These are phyloP conservation scores for Psilocybe tampanensis DNA, from an alignment of 768 basidiomycete species.

Conservation along the genomic window DNA sequence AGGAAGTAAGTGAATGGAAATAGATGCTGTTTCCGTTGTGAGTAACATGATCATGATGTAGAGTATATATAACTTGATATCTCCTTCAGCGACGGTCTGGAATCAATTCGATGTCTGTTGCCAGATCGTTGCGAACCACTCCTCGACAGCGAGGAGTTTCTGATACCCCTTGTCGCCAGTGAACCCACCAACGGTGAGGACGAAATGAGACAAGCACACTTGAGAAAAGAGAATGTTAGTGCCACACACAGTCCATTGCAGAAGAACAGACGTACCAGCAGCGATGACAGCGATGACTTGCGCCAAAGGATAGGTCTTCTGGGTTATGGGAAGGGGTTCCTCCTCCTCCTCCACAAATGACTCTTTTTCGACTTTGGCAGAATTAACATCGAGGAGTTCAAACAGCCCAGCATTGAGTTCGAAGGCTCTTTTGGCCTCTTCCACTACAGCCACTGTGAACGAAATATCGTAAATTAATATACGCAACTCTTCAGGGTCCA, in stretches of 20 bases:
- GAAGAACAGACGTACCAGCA: constrained; percentile 29
- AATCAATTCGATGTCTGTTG: constrained; percentile 6
- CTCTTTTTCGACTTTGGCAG: constrained; percentile 12
- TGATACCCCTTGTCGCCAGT: constrained; percentile 47
- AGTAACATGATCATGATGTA: neutral
- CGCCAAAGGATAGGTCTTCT: constrained; percentile 32
- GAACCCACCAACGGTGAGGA: constrained; percentile 47
- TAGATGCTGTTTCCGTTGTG: neutral
- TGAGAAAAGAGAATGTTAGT: constrained; percentile 17
- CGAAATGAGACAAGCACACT: constrained; percentile 53
- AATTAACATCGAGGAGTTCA: constrained; percentile 29
- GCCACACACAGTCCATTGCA: constrained; percentile 6
- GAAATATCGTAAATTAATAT: neutral
- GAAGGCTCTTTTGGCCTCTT: constrained; percentile 54
- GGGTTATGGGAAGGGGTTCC: neutral
- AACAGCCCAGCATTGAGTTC: constrained; percentile 51
- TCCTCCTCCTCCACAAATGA: constrained; percentile 7
- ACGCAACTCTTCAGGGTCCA: no score
- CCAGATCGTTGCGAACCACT: constrained; percentile 34
- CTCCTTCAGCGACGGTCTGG: neutral
- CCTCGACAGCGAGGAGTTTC: constrained; percentile 43
- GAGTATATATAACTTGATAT: neutral
- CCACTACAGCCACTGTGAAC: constrained; percentile 40
- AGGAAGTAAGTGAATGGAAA: neutral
- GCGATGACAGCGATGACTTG: constrained; percentile 37